A percentile compares a stretch with the other conserved stretches of the same genome.
These are phyloP conservation scores for Pichia sp. DNA, from an alignment of 1,139 yeast species.

Conservation along the genomic window DNA sequence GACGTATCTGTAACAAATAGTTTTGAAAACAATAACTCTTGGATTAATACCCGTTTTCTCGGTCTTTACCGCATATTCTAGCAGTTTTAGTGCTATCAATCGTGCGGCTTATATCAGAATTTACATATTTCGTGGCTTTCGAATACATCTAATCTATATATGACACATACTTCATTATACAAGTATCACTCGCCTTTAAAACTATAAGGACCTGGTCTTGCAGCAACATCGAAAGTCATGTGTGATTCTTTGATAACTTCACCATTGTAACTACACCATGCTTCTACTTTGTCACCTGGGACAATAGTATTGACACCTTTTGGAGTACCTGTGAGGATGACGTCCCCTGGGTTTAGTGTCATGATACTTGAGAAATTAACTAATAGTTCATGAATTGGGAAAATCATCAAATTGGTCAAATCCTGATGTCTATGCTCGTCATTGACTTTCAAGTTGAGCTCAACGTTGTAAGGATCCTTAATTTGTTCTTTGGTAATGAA, in stretches of 20 bases:
- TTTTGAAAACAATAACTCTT: no score
- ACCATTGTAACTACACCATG: conserved; percentile 50
- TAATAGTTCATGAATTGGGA: conserved; percentile 74
- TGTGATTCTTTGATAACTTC: conserved; percentile 42
- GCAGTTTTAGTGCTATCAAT: no score
- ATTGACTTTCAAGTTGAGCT: conserved; percentile 60
- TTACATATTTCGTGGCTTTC: not conserved
- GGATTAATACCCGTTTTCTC: no score
- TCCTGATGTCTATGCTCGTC: conserved; percentile 68
- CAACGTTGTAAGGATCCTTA: conserved; percentile 67
- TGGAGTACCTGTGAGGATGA: conserved; percentile 92
- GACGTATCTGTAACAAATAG: no score
- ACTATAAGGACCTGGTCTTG: conserved; percentile 75
- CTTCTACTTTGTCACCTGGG: conserved; percentile 73
- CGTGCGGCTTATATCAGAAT: not conserved
- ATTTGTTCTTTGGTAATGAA: conserved; percentile 59
- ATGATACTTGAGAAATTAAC: conserved; percentile 77
- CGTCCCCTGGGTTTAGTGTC: conserved; percentile 87
- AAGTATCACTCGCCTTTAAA: conserved; percentile 31
- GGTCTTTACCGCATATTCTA: no score
- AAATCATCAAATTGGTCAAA: conserved; percentile 76
- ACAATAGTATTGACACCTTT: conserved; percentile 86
- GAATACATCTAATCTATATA: no score
- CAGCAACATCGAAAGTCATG: conserved; percentile 49
- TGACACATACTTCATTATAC: not conserved